Evolutionary conservation across 2,329 filamentous ascomycete species (phyloP), one percentile per base, ranked within the genome.

Genomic region (Huntiella decipiens): DNA sequence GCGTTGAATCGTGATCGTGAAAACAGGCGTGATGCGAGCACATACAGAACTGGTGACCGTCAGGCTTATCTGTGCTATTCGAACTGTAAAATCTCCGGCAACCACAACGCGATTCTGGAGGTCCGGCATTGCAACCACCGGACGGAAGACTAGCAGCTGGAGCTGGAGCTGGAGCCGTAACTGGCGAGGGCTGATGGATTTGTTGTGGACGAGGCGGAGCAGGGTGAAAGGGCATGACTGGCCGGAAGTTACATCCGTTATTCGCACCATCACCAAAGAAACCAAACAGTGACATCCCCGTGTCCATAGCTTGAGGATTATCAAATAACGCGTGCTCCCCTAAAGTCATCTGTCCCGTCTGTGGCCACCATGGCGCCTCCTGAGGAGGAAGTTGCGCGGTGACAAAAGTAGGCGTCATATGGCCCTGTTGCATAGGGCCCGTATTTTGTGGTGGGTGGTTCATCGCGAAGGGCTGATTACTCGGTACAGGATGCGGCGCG

Each of bases 11-110:
- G 53, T 74, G 64, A 56, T 75, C 72, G 51, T 77, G 73, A 51
- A 66, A 77, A 56, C 73, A 77, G 45, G 73, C 73, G 57, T 77
- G 73, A 53, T 77, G 73, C 44, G 68, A 69, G 54, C 73, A 77
- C 72, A 76, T 75, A 59, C 73, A 77, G 64, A 66, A 73, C 50
- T 62, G 60, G 17, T 62, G 54, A 54, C 73, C 61, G 22, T 61
- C 54, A 54, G 73, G 65, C 45, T 66, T 66, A 33, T 57, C 56
- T 45, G 57, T 52, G 37, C 59, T 55, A 40, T 60, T 55, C 42
- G 58, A 56, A 31, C 54, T 59, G 39, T 56, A 77, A 59, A 76
- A 77, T 44, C 71, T 71, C 52, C 72, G 71, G 53, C 73, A 77
- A 55, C 73, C 73, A 51, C 73, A 77, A 50, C 65, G 66, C 31